A percentile compares a stretch with the other conserved stretches of the same genome.
These are phyloP conservation scores for Candida pseudoviswanathii DNA, from an alignment of 1,139 yeast genomes.

Conservation along the genomic window DNA sequence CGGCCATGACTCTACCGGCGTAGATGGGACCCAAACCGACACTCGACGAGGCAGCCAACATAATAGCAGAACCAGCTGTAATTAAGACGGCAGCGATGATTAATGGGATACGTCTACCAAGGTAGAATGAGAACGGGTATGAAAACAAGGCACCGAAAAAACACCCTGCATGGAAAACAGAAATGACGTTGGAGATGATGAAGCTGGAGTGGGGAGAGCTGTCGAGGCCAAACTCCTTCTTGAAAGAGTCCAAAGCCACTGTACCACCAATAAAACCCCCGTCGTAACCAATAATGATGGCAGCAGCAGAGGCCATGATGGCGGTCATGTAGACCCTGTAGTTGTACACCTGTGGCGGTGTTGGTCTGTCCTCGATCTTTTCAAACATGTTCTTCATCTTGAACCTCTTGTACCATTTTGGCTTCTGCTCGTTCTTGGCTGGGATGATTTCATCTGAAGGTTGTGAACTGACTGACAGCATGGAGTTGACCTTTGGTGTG, in stretches of 20 bases:
- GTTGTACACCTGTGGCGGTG: slow-evolving; percentile 44
- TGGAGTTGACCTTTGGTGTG: not conserved
- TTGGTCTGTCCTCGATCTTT: slow-evolving; percentile 40
- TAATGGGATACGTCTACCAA: slow-evolving; percentile 39
- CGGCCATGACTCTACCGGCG: slow-evolving; percentile 45
- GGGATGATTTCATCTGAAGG: not conserved
- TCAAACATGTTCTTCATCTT: slow-evolving; percentile 31
- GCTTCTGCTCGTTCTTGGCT: slow-evolving; percentile 3
- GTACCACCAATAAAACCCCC: slow-evolving; percentile 49
- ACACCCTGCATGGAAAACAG: slow-evolving; percentile 48
- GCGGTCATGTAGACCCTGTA: slow-evolving; percentile 38
- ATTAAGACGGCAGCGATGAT: slow-evolving; percentile 36
- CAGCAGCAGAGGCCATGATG: slow-evolving; percentile 41
- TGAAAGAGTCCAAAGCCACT: slow-evolving; percentile 39
- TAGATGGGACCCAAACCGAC: slow-evolving; percentile 43
- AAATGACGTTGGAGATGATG: slow-evolving; percentile 39
- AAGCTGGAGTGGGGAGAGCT: slow-evolving; percentile 24
- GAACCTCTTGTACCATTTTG: slow-evolving; percentile 7
- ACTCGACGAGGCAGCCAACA: slow-evolving; percentile 36
- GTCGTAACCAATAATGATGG: slow-evolving; percentile 44
- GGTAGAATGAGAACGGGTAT: slow-evolving; percentile 40
- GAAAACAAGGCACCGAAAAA: slow-evolving; percentile 47
- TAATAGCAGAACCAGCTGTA: slow-evolving; percentile 42
- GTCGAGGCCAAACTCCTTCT: slow-evolving; percentile 37
- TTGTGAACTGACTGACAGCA: slow-evolving; percentile 2